Evolutionary conservation across 2,329 filamentous ascomycete species (phyloP).

Genomic region (Madurella fahalii): DNA sequence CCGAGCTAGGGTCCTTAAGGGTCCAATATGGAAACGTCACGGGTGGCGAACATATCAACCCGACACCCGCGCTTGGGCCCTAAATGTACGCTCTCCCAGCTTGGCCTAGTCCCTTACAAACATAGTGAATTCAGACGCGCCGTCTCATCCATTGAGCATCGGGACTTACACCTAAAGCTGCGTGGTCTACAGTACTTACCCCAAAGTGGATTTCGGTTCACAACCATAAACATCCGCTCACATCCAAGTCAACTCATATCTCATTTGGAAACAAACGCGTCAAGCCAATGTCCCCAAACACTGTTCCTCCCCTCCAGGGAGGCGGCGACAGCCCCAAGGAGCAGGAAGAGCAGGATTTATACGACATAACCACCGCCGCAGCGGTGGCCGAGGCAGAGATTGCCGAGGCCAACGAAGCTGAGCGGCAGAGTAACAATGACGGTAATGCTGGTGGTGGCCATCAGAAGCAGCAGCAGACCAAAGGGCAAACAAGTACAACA

Average conservation of each 20-base stretch:
- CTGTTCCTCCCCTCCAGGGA: background rate
- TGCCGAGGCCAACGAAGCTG: background rate
- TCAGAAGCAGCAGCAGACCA: background rate
- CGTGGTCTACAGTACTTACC: too few relatives aligned
- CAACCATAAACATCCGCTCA: too few relatives aligned
- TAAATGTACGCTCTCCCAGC: too few relatives aligned
- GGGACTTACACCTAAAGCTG: too few relatives aligned
- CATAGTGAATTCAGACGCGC: background rate
- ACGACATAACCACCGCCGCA: constrained; percentile 8
- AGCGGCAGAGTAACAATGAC: background rate
- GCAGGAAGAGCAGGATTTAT: background rate
- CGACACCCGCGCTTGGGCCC: background rate
- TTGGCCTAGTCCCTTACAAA: too few relatives aligned
- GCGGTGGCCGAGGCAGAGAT: constrained; percentile 2
- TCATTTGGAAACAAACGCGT: background rate
- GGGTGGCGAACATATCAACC: background rate
- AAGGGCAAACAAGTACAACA: background rate
- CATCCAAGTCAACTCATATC: too few relatives aligned
- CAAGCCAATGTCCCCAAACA: background rate
- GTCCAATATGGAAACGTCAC: background rate
- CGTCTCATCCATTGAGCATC: background rate
- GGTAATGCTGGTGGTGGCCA: too few relatives aligned
- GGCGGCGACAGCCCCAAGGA: background rate
- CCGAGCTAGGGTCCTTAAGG: too few relatives aligned
- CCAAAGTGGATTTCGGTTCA: too few relatives aligned